Evolutionary conservation across 495 filamentous ascomycete species (phyloP).

Genomic region (Penicillium malachiteum): DNA sequence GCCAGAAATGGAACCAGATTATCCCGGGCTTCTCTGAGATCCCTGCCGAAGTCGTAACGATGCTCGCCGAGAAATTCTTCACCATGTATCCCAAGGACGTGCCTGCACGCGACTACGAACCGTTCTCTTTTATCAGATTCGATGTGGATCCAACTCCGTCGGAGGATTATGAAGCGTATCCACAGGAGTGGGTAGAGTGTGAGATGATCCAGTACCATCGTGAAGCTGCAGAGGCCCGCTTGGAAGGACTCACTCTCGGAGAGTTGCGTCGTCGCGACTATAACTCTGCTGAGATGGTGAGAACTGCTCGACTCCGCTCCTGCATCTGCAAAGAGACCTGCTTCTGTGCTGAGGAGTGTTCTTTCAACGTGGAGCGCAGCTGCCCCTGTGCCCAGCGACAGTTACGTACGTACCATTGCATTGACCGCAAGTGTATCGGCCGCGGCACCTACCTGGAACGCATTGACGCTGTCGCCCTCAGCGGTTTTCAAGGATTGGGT

Average conservation of each 20-base stretch:
- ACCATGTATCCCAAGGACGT: slow-evolving; percentile 16
- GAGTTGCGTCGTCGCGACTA: slow-evolving; percentile 28
- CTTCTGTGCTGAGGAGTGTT: slow-evolving; percentile 35
- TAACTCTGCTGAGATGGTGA: slow-evolving; percentile 19
- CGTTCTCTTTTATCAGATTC: too few species aligned
- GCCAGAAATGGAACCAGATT: slow-evolving; percentile 31
- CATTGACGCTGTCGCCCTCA: slow-evolving; percentile 25
- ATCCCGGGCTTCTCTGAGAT: slow-evolving; percentile 27
- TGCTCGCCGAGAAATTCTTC: slow-evolving; percentile 39
- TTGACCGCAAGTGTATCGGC: slow-evolving; percentile 15
- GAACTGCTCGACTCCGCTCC: slow-evolving; percentile 22
- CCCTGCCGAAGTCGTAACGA: slow-evolving; percentile 23
- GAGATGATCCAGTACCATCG: slow-evolving; percentile 33
- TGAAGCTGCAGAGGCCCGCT: slow-evolving; percentile 27
- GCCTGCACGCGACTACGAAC: too few species aligned
- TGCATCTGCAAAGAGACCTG: slow-evolving; percentile 38
- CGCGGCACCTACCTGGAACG: slow-evolving; percentile 20
- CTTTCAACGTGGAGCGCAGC: slow-evolving; percentile 19
- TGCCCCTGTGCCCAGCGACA: slow-evolving; percentile 41
- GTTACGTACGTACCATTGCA: slow-evolving; percentile 30
- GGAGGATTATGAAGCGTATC: too few species aligned
- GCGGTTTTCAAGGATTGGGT: slow-evolving; percentile 29
- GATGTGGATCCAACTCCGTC: too few species aligned
- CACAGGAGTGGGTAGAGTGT: slow-evolving; percentile 7
- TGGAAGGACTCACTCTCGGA: slow-evolving; percentile 35